Evolutionary conservation across 306 rosid species (phyloP).

Genomic region (Pyrus betulifolia): DNA sequence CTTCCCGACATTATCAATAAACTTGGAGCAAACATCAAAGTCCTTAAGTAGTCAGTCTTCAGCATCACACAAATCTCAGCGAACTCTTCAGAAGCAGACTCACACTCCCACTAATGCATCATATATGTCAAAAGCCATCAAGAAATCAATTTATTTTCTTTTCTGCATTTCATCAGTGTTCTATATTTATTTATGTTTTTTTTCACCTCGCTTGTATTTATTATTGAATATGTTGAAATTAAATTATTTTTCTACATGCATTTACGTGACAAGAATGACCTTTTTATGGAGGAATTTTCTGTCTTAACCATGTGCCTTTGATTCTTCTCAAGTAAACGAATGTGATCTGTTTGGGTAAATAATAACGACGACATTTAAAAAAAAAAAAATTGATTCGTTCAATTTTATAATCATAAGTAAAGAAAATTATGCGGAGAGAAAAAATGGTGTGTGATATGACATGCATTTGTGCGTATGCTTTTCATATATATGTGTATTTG

Average conservation of each 20-base stretch:
- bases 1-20: no score
- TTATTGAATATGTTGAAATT: background rate
- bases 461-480: background rate
- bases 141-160: background rate
- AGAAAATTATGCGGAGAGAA: background rate
- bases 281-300: no score
- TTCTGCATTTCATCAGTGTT: slow-evolving; percentile 12
- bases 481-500: background rate
- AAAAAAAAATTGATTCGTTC: no score
- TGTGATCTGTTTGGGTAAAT: background rate
- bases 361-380: background rate
- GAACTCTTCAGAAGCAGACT: no score
- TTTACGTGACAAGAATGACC: slow-evolving; percentile 18
- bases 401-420: no score
- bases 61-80: no score
- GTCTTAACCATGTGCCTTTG: background rate
- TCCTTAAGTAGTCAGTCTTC: no score
- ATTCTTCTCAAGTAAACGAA: background rate
- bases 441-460: background rate
- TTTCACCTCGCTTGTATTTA: background rate
- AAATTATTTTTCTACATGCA: background rate
- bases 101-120: slow-evolving; percentile 11
- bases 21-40: no score
- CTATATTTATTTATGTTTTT: background rate
- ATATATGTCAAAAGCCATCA: background rate